These are phyloP conservation scores for Solanum sejunctum DNA, from an alignment of 257 asterid genomes.

Conservation along the genomic window DNA sequence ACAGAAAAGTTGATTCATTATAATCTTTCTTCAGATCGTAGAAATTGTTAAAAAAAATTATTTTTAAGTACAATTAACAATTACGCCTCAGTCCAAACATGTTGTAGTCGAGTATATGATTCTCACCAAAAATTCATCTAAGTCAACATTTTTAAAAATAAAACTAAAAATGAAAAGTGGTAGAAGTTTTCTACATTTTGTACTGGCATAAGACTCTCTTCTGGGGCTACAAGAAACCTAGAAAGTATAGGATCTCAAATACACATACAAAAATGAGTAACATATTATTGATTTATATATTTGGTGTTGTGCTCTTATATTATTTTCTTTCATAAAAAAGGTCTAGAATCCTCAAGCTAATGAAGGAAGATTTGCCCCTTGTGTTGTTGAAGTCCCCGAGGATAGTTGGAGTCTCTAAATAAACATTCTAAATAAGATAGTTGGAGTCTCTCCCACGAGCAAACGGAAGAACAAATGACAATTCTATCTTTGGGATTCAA, in stretches of 20 bases:
- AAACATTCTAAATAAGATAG: no score
- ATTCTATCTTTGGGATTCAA: no score
- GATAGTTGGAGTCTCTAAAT: background rate
- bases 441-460: no score
- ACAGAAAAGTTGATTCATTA: background rate
- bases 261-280: background rate
- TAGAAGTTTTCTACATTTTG: background rate
- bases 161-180: background rate
- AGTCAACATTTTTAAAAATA: background rate
- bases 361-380: conserved; percentile 80
- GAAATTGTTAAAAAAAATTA: background rate
- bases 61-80: background rate
- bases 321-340: conserved; percentile 24
- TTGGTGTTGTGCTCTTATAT: background rate
- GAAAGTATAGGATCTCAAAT: background rate
- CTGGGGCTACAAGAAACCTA: background rate
- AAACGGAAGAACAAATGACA: no score
- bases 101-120: background rate
- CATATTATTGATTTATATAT: background rate
- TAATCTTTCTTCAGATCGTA: background rate
- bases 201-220: background rate
- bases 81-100: background rate
- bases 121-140: background rate
- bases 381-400: conserved; percentile 79
- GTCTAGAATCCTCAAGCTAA: conserved; percentile 76